A percentile compares a stretch with the other conserved stretches of the same genome.
phyloP scores from a whole-genome alignment of 192 early-diverging fungal species.

The Backusella circina region DNA sequence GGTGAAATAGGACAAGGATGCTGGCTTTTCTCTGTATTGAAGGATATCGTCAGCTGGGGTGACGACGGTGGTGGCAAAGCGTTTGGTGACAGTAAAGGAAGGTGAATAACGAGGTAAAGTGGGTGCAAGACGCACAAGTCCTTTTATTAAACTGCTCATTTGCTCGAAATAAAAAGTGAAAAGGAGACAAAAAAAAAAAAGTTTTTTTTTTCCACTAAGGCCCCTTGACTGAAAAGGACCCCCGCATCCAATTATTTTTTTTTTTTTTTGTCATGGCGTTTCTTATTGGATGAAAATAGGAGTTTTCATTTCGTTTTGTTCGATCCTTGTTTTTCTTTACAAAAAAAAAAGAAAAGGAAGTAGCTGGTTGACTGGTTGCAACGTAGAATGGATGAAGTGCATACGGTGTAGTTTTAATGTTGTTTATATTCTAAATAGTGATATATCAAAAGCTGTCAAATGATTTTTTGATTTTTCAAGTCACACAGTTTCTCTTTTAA shows the following conservation, averaged over 20 bases:
- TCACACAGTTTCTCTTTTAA: not conserved
- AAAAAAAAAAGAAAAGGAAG: too few relatives aligned
- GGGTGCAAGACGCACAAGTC: constrained; percentile 3
- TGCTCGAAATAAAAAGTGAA: not conserved
- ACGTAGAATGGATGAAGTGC: too few relatives aligned
- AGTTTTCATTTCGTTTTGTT: not conserved
- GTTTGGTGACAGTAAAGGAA: not conserved
- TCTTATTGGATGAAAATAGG: not conserved
- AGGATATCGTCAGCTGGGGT: constrained; percentile 31
- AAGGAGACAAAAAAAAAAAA: not conserved
- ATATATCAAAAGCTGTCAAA: constrained; percentile 1
- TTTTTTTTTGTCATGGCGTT: too few relatives aligned
- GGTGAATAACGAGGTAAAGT: not conserved
- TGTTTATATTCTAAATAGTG: too few relatives aligned
- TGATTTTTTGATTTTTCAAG: not conserved
- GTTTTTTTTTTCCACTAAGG: not conserved
- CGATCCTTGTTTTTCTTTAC: too few relatives aligned
- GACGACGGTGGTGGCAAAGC: not conserved
- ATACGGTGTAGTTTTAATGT: too few relatives aligned
- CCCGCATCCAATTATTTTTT: not conserved
- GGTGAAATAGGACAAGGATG: constrained; percentile 84
- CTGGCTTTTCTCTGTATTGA: constrained; percentile 46
- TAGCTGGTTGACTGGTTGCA: too few relatives aligned
- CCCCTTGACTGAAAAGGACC: constrained; percentile 10
- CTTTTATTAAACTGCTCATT: constrained; percentile 1